Conservation (phyloP, 2,329 filamentous ascomycete genomes). For the Delphinella strobiligena region DNA sequence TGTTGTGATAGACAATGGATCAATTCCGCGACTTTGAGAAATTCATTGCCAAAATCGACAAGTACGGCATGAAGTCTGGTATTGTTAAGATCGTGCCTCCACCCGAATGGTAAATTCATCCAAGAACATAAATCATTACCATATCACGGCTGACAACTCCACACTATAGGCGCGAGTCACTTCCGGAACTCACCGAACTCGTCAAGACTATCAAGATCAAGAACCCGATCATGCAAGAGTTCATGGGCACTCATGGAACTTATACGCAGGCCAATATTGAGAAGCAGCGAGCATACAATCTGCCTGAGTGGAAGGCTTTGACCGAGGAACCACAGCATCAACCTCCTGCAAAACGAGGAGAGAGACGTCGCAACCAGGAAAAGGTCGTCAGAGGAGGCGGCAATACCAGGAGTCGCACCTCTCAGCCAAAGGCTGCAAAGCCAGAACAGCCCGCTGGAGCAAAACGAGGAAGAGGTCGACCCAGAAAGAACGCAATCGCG, state of each 20-base stretch:
- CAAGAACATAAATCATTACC: not conserved
- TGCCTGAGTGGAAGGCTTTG: slow-evolving; percentile 88
- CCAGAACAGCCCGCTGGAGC: slow-evolving; percentile 19
- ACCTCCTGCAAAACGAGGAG: slow-evolving; percentile 79
- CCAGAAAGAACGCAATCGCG: slow-evolving; percentile 25
- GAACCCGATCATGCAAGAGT: slow-evolving; percentile 96
- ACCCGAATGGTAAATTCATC: slow-evolving; percentile 64
- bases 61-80: slow-evolving; percentile 93
- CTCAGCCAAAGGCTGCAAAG: slow-evolving; percentile 14
- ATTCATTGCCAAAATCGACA: slow-evolving; percentile 82
- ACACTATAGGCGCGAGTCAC: slow-evolving; percentile 47
- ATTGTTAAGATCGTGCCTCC: slow-evolving; percentile 95
- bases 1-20: slow-evolving; percentile 55
- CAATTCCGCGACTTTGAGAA: slow-evolving; percentile 90
- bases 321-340: slow-evolving; percentile 95
- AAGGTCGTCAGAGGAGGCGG: slow-evolving; percentile 28
- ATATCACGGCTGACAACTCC: not conserved
- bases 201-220: slow-evolving; percentile 88
- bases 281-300: slow-evolving; percentile 88
- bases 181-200: slow-evolving; percentile 68
- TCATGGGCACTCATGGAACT: slow-evolving; percentile 87
- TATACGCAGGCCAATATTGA: slow-evolving; percentile 97
- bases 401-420: slow-evolving; percentile 16
- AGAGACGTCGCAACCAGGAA: slow-evolving; percentile 52
- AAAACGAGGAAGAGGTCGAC: slow-evolving; percentile 40